Base-by-base conservation (phyloP, 305 asterid species). In the Lippia alba region DNA sequence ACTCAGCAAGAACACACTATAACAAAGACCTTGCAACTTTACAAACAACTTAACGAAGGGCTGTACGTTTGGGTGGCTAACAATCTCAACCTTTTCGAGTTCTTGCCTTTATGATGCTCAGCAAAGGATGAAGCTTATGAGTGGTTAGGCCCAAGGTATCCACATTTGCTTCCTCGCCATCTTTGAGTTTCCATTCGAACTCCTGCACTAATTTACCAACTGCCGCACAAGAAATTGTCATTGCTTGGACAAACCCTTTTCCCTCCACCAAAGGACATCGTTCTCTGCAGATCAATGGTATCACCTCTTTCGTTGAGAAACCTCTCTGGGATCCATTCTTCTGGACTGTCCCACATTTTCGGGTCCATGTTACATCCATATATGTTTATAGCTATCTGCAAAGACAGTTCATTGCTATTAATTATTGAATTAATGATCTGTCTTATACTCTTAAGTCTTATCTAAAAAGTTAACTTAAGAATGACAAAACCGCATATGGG, bases 181-280 rank as follows among this genome's bases (percentile, higher is more conserved):
- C 90, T 61, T 70, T 72, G 40, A 91, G 74, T 40, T 67, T 75
- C 97, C 99, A 94, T 68, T 88, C 78, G 10, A 91, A 94, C 78
- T 94, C 95, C 71, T 91, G 93, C 10, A 94, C 87, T 12, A 91
- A 72, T 80, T 96, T 78, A 39, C 87, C 97, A 5, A 94, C 88
- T 0, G 95, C 79, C 8, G 78, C 32, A 60, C 99, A 91, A 4
- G 91, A 77, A 46, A 85, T 86, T 14, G 76, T 20, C 96, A 82
- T 89, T 10, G 97, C 97, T 67, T 91, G 97, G 16, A 81, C 99
- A 91, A 0, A 74, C 91, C 71, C 97, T 80, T 79, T 85, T 94
- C n/a, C 99, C 97, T 4, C 85, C 95, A 12, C 97, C 99, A 44
- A 94, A 94, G 0, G 97, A 84, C 86, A 90, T 86, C 0, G 94